Evolutionary conservation across 1,139 yeast species (phyloP), one percentile per base, ranked within the genome.

Genomic region (Debaryomycetaceae sp.): DNA sequence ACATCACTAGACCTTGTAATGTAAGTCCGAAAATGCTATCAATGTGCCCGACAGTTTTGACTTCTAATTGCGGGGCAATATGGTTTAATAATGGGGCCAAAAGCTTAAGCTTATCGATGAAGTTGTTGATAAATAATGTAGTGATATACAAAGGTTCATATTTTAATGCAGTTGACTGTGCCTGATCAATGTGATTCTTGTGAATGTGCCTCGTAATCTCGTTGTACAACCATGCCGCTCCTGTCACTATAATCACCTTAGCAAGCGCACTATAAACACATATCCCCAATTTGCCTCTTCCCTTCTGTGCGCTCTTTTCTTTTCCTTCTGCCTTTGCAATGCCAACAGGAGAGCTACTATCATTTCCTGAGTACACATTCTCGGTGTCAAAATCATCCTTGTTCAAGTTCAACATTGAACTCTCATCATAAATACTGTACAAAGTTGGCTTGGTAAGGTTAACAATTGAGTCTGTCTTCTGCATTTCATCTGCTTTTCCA

Each of bases 1-100:
- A 91, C 63, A 86, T 72, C 11, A 79, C 48, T 26, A 83, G 57
- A 1, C 95, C 95, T 51, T 82, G 73, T 16, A 69, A 36, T 8
- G 59, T 41, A 41, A 69, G 57, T 6, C 69, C 65, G 9, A 66
- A 40, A 1, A 52, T 41, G 9, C 51, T 49, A 45, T 70, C 68
- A n/a, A 53, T 37, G 9, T 41, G 18, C 15, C 34, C 34, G 13
- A 44, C 6, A 5, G 33, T n/a, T 6, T n/a, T 17, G 2, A 28
- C 17, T 6, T 31, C 34, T 3, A 14, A 16, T 30, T 8, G 9
- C 8, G 17, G 17, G 5, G 16, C 14, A 14, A 30, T 9, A 14
- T 31, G 38, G 11, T 8, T 8, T 11, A 22, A 22, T 17, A 31
- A 17, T 14, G 37, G 22, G 14, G 33, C 34, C 5, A 49, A 14